phyloP scores from a whole-genome alignment of 805 yeast species.

The Yamadazyma paraphyllophila region DNA sequence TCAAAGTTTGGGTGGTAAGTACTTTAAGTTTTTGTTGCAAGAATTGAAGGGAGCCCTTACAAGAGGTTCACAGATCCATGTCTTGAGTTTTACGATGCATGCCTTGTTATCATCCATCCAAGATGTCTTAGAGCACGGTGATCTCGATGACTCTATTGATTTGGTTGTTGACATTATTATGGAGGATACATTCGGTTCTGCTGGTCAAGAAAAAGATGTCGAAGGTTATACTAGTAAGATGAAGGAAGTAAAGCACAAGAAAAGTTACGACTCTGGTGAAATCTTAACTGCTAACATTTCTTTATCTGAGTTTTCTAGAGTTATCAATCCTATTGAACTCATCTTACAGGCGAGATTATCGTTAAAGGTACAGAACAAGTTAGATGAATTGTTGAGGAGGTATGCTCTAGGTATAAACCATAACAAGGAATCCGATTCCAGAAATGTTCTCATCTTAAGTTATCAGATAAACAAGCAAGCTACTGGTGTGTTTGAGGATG shows the following conservation, averaged over 20 bases:
- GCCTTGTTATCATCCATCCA: conserved; percentile 57
- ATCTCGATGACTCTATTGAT: conserved; percentile 63
- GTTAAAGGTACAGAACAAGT: conserved; percentile 64
- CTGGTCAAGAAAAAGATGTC: conserved; percentile 92
- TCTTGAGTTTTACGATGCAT: conserved; percentile 85
- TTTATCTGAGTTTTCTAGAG: conserved; percentile 51
- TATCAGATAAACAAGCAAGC: conserved; percentile 68
- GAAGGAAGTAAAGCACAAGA: conserved; percentile 87
- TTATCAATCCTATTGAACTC: conserved; percentile 68
- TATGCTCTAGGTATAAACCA: conserved; percentile 75
- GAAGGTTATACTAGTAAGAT: conserved; percentile 84
- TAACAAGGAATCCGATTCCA: conserved; percentile 57
- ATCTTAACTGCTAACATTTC: conserved; percentile 64
- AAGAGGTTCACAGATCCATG: conserved; percentile 91
- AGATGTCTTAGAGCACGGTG: conserved; percentile 57
- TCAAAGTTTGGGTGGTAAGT: conserved; percentile 64
- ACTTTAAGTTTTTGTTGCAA: conserved; percentile 68
- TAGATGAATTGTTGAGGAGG: conserved; percentile 76
- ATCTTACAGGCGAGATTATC: conserved; percentile 62
- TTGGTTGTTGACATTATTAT: conserved; percentile 69
- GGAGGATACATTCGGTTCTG: conserved; percentile 91
- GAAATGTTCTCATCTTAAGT: conserved; percentile 66
- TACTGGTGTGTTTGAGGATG: conserved; percentile 15
- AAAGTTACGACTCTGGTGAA: conserved; percentile 86
- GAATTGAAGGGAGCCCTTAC: conserved; percentile 78